phyloP scores from a whole-genome alignment of 441 rosid genomes.

The Pelargonium australe region DNA sequence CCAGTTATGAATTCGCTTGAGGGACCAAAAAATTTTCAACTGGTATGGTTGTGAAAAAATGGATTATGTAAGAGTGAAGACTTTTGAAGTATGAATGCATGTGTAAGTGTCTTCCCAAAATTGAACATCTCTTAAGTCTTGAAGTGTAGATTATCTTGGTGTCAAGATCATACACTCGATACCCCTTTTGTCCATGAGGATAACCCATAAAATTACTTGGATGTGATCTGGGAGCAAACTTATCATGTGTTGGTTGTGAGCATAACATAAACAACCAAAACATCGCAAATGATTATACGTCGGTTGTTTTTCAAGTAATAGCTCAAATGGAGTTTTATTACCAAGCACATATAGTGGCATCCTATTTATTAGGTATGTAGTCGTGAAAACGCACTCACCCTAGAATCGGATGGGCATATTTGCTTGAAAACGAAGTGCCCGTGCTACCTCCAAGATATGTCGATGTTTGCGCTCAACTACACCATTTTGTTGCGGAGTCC shows the following conservation, averaged over 20 bases:
- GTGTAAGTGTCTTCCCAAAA: too few relatives aligned
- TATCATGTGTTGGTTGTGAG: background rate
- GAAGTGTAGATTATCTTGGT: background rate
- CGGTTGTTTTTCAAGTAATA: background rate
- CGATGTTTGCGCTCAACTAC: background rate
- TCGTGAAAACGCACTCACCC: background rate
- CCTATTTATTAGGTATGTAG: background rate
- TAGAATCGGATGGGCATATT: background rate
- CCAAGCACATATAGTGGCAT: background rate
- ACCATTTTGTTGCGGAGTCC: slow-evolving; percentile 9
- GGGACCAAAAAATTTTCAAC: too few relatives aligned
- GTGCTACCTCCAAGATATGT: background rate
- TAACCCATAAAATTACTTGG: background rate
- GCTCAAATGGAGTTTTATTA: slow-evolving; percentile 6
- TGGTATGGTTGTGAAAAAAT: too few relatives aligned
- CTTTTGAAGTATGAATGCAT: too few relatives aligned
- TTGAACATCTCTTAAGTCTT: background rate
- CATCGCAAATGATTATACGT: background rate
- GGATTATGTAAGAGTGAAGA: too few relatives aligned
- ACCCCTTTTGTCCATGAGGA: background rate
- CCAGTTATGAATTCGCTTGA: too few relatives aligned
- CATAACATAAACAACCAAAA: background rate
- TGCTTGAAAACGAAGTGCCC: slow-evolving; percentile 4
- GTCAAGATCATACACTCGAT: background rate
- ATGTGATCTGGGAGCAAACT: background rate